Conservation (phyloP, 2,329 filamentous ascomycete genomes). For the Emergomyces africanus region DNA sequence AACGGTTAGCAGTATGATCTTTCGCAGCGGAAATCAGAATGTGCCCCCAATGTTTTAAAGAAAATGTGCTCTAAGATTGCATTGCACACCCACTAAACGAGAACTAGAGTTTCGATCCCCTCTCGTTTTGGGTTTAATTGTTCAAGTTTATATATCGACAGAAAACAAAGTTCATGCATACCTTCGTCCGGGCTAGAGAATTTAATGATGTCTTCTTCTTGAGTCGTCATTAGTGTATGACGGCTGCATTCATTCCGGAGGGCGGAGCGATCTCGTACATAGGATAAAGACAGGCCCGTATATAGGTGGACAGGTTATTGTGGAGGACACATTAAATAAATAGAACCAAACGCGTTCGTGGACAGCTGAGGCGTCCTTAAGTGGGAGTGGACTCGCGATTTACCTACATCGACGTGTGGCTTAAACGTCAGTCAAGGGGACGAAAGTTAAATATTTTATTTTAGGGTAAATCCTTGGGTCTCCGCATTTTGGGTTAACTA, state of each 20-base stretch:
- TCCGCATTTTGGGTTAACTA: no score
- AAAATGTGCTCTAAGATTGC: no score
- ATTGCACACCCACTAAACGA: background rate
- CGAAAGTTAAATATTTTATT: no score
- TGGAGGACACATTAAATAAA: no score
- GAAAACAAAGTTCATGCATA: constrained; percentile 11
- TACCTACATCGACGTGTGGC: no score
- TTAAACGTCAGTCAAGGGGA: no score
- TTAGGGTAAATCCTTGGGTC: no score
- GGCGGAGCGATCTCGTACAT: background rate
- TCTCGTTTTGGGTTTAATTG: background rate
- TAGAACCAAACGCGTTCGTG: background rate
- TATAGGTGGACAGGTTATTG: background rate
- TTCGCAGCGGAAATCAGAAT: background rate
- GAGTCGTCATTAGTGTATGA: constrained; percentile 12
- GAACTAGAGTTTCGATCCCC: background rate
- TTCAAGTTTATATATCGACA: background rate
- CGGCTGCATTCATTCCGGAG: background rate
- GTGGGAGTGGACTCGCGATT: no score
- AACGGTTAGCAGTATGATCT: background rate
- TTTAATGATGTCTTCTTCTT: constrained; percentile 18
- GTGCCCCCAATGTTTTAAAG: background rate
- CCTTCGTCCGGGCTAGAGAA: constrained; percentile 19
- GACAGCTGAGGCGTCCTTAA: background rate
- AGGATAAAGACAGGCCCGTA: no score